phyloP scores from a whole-genome alignment of 352 stramenopile species.

The Peronosclerospora sorghi region DNA sequence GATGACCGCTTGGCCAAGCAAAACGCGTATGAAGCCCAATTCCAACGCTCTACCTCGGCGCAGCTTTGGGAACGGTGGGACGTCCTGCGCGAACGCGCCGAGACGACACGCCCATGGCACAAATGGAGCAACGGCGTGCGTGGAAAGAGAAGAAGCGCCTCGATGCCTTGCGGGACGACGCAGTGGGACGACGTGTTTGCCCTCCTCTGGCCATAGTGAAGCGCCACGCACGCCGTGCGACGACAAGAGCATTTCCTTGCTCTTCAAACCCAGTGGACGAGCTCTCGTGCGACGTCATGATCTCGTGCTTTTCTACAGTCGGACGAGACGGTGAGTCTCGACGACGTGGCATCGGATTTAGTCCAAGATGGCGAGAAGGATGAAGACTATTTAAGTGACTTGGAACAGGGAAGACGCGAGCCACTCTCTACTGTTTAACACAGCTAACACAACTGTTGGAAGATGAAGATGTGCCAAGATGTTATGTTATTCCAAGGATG shows the following conservation, averaged over 20 bases:
- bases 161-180: slow-evolving; percentile 19
- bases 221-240: slow-evolving; percentile 3
- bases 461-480: too few species aligned
- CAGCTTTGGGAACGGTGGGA: slow-evolving; percentile 54
- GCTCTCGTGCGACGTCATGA: slow-evolving; percentile 21
- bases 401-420: slow-evolving; percentile 4
- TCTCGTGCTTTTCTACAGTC: slow-evolving; percentile 23
- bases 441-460: too few species aligned
- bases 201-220: slow-evolving; percentile 4
- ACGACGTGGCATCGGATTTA: slow-evolving; percentile 7
- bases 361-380: slow-evolving; percentile 18
- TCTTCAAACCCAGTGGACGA: slow-evolving; percentile 13
- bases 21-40: slow-evolving; percentile 36
- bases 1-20: slow-evolving; percentile 35
- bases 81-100: slow-evolving; percentile 39
- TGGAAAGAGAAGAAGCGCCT: slow-evolving; percentile 43
- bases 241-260: slow-evolving; percentile 21
- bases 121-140: slow-evolving; percentile 42
- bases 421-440: slow-evolving; percentile 5
- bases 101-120: slow-evolving; percentile 40
- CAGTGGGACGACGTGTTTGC: slow-evolving; percentile 17
- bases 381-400: slow-evolving; percentile 13
- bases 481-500: too few species aligned
- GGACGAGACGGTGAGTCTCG: slow-evolving; percentile 3
- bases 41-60: slow-evolving; percentile 41